A percentile compares a stretch with the other conserved stretches of the same genome.
Evolutionary conservation across 1,284 basidiomycete species (phyloP).

Genomic region (Taiwanofungus camphoratus): DNA sequence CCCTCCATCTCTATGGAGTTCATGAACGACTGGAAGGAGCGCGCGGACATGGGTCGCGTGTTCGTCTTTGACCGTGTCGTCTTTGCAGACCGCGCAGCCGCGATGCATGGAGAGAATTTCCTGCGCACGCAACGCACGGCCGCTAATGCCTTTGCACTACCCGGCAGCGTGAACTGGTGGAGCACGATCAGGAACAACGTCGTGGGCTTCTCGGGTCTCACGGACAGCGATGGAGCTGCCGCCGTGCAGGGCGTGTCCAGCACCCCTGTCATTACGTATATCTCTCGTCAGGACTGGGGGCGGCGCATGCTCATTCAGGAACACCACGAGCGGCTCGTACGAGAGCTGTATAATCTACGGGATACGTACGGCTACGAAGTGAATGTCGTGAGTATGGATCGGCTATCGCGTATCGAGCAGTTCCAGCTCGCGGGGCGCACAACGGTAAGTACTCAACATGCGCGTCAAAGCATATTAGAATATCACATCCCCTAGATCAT

Average conservation of each 20-base stretch:
- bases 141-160: conserved; percentile 65
- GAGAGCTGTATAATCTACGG: conserved; percentile 56
- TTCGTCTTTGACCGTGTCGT: conserved; percentile 82
- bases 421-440: conserved; percentile 72
- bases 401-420: conserved; percentile 73
- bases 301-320: conserved; percentile 62
- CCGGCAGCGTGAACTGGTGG: conserved; percentile 79
- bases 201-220: conserved; percentile 61
- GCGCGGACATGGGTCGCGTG: conserved; percentile 58
- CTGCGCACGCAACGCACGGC: conserved; percentile 70
- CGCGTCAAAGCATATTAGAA: conserved; percentile 29
- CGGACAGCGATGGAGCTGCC: conserved; percentile 25
- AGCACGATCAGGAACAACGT: conserved; percentile 68
- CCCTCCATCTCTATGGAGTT: conserved; percentile 75
- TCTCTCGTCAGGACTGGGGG: conserved; percentile 84
- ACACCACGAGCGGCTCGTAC: conserved; percentile 62
- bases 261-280: conserved; percentile 76
- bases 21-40: conserved; percentile 74
- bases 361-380: conserved; percentile 78
- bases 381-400: conserved; percentile 80
- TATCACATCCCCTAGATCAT: too few relatives aligned
- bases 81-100: conserved; percentile 77
- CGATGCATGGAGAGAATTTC: conserved; percentile 68
- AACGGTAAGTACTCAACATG: conserved; percentile 48
- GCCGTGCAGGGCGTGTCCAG: conserved; percentile 25